phyloP scores from a whole-genome alignment of 768 basidiomycete genomes.

The Kwoniella sp. region DNA sequence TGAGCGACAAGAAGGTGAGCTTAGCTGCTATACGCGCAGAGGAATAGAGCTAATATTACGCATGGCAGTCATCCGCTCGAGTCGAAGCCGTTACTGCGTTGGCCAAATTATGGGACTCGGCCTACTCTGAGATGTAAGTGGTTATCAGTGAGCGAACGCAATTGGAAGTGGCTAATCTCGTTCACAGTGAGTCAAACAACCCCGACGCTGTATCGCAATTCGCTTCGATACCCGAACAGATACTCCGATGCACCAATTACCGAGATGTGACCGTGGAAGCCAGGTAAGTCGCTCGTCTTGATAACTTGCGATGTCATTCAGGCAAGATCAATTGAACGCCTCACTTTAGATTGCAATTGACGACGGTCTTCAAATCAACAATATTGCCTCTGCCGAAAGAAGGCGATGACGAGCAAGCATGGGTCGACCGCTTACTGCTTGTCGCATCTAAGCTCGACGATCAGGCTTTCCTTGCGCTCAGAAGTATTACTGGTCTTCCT shows the following conservation, averaged over 20 bases:
- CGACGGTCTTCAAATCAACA: conserved; percentile 68
- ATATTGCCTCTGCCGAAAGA: conserved; percentile 75
- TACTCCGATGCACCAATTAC: conserved; percentile 63
- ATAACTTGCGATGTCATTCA: too few relatives aligned
- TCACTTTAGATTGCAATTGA: conserved; percentile 52
- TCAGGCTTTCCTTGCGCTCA: conserved; percentile 63
- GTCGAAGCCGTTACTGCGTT: conserved; percentile 73
- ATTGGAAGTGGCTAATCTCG: background rate
- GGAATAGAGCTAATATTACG: background rate
- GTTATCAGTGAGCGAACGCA: background rate
- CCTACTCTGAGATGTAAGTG: conserved; percentile 85
- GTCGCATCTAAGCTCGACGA: conserved; percentile 71
- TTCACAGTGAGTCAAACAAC: conserved; percentile 74
- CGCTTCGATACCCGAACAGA: conserved; percentile 83
- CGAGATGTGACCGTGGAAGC: conserved; percentile 62
- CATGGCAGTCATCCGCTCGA: conserved; percentile 51
- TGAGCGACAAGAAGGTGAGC: conserved; percentile 80
- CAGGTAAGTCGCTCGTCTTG: too few relatives aligned
- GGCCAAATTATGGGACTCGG: conserved; percentile 75
- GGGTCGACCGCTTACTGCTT: conserved; percentile 80
- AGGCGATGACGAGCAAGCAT: conserved; percentile 68
- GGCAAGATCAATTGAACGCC: too few relatives aligned
- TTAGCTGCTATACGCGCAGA: too few relatives aligned
- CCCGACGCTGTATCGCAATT: conserved; percentile 74
- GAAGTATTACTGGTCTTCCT: conserved; percentile 68